Percentiles rank a stretch among this genome's conserved stretches.
phyloP scores from a whole-genome alignment of 176 grass and related monocot species.

The Themeda triandra region DNA sequence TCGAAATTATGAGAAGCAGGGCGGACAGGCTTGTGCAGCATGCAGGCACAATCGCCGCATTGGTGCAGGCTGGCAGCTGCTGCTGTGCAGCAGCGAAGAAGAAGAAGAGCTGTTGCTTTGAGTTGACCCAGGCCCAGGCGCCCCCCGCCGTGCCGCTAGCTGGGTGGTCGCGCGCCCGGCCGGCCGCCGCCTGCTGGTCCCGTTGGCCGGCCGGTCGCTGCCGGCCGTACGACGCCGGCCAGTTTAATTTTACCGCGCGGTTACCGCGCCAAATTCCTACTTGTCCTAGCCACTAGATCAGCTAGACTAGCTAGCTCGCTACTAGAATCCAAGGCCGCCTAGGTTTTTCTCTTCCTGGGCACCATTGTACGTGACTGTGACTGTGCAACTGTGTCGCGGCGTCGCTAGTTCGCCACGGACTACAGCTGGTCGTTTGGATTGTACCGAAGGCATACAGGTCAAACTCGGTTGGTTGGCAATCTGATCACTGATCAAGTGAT shows the following conservation, averaged over 20 bases:
- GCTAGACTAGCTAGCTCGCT: not conserved
- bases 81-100: not conserved
- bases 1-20: not conserved
- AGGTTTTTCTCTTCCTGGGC: not conserved
- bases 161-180: too few species aligned
- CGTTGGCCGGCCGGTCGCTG: not conserved
- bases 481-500: conserved; percentile 2
- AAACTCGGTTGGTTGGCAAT: not conserved
- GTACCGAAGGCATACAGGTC: not conserved
- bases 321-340: not conserved
- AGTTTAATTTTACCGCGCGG: too few species aligned
- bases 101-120: not conserved
- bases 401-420: not conserved
- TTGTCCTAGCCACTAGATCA: not conserved
- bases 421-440: not conserved
- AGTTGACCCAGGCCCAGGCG: not conserved
- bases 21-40: not conserved
- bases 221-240: not conserved
- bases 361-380: not conserved
- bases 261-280: not conserved
- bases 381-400: not conserved
- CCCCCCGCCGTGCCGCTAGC: too few species aligned
- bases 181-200: not conserved
- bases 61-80: not conserved
- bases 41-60: too few species aligned